Percentiles rank a stretch among this genome's conserved stretches.
Conservation (phyloP, 495 filamentous ascomycete species). For the Hyaloscypha bicolor region DNA sequence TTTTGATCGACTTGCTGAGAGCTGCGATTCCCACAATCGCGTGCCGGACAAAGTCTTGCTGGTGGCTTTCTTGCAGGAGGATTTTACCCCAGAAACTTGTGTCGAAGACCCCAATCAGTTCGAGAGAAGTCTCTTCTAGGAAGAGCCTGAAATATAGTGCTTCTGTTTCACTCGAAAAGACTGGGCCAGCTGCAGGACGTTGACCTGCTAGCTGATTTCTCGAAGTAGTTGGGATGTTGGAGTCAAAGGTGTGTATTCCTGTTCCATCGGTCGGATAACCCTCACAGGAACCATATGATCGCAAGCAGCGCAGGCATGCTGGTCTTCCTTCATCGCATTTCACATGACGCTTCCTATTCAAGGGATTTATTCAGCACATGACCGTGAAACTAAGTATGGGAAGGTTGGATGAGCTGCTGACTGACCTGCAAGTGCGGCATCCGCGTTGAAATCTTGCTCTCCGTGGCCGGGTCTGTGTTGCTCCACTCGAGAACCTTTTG, state of each 20-base stretch:
- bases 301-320: constrained; percentile 1
- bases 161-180: constrained; percentile 1
- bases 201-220: background rate
- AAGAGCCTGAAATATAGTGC: constrained; percentile 7
- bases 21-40: constrained; percentile 5
- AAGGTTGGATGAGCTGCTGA: background rate
- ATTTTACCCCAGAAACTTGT: background rate
- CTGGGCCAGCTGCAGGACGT: background rate
- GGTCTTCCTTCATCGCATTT: constrained; percentile 9
- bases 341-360: background rate
- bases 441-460: background rate
- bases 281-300: background rate
- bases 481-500: background rate
- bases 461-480: background rate
- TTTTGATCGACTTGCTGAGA: constrained; percentile 1
- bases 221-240: background rate
- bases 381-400: background rate
- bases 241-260: background rate
- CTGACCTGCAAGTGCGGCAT: constrained; percentile 14
- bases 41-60: constrained; percentile 5
- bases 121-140: background rate
- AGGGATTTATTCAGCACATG: background rate
- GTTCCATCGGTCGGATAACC: background rate
- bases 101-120: constrained; percentile 5
- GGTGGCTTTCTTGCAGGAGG: constrained; percentile 8